phyloP scores from a whole-genome alignment of 176 grass and related monocot genomes.

The Oryza punctata region DNA sequence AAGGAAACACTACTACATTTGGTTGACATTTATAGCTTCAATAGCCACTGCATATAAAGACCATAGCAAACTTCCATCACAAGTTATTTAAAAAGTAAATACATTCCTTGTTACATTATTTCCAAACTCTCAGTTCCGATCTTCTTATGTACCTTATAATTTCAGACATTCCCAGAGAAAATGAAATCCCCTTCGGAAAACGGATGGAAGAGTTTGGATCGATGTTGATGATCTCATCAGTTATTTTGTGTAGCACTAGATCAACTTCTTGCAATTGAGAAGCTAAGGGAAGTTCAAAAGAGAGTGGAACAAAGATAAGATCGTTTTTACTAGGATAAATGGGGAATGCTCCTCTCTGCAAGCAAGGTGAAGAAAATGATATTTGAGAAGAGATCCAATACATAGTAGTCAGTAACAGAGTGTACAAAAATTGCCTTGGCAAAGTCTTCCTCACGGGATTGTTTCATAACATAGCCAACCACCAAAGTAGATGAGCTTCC shows the following conservation, averaged over 20 bases:
- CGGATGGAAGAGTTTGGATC: slow-evolving; percentile 55
- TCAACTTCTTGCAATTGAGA: slow-evolving; percentile 83
- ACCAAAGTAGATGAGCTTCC: slow-evolving; percentile 49
- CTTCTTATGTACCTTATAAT: slow-evolving; percentile 64
- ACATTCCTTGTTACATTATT: slow-evolving; percentile 2
- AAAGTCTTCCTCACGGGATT: slow-evolving; percentile 92
- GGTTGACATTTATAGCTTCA: slow-evolving; percentile 16
- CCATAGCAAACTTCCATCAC: background rate
- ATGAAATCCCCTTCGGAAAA: slow-evolving; percentile 75
- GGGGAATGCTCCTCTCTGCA: slow-evolving; percentile 92
- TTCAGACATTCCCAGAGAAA: slow-evolving; percentile 83
- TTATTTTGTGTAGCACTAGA: slow-evolving; percentile 92
- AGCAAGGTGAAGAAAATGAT: slow-evolving; percentile 33
- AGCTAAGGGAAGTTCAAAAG: slow-evolving; percentile 73
- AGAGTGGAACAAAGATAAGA: slow-evolving; percentile 82
- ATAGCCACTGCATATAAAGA: background rate
- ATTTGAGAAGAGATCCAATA: slow-evolving; percentile 8
- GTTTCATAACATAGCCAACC: slow-evolving; percentile 92
- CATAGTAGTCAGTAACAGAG: slow-evolving; percentile 24
- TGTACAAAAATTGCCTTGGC: slow-evolving; percentile 69
- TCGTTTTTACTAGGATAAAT: slow-evolving; percentile 58
- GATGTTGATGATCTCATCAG: slow-evolving; percentile 83
- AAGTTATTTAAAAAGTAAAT: slow-evolving; percentile 33
- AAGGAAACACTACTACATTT: background rate
- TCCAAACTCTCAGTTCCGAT: background rate